Conservation (phyloP, 768 basidiomycete genomes). For the Hygrocybe punicea region DNA sequence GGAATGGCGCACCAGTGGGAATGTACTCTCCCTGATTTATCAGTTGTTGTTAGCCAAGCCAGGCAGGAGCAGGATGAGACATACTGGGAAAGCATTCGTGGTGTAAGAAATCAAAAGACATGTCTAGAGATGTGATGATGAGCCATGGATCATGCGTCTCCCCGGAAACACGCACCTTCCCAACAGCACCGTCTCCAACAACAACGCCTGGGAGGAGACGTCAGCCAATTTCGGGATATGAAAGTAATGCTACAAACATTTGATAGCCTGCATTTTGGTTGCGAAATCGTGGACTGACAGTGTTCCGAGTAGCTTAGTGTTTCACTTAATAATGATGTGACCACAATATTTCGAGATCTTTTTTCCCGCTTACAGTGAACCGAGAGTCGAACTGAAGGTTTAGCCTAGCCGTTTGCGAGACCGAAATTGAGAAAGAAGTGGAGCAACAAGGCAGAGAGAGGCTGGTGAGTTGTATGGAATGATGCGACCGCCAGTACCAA, state of each 20-base stretch:
- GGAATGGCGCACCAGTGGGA: slow-evolving; percentile 67
- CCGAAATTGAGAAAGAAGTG: not conserved
- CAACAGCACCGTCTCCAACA: slow-evolving; percentile 97
- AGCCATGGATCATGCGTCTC: slow-evolving; percentile 9
- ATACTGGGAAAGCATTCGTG: slow-evolving; percentile 93
- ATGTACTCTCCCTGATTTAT: slow-evolving; percentile 85
- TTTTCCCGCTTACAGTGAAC: not conserved
- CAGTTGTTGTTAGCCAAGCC: slow-evolving; percentile 11
- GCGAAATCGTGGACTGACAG: slow-evolving; percentile 3
- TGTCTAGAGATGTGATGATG: slow-evolving; percentile 54
- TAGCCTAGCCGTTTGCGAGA: not conserved
- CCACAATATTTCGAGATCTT: not conserved
- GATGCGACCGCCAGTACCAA: not conserved
- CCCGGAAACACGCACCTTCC: slow-evolving; percentile 63
- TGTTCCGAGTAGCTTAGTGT: slow-evolving; percentile 17
- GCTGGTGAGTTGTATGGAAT: not conserved
- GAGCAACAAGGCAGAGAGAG: not conserved
- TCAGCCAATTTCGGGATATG: slow-evolving; percentile 18
- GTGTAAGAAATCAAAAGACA: slow-evolving; percentile 99
- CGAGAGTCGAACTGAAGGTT: not conserved
- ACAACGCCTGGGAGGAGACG: slow-evolving; percentile 75
- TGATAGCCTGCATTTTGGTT: slow-evolving; percentile 80
- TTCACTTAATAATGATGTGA: slow-evolving; percentile 12
- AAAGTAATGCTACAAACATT: slow-evolving; percentile 56
- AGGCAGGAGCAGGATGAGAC: slow-evolving; percentile 28